A percentile compares a stretch with the other conserved stretches of the same genome.
Conservation (phyloP, 2,329 filamentous ascomycete genomes). For the Colletotrichum paranaense region DNA sequence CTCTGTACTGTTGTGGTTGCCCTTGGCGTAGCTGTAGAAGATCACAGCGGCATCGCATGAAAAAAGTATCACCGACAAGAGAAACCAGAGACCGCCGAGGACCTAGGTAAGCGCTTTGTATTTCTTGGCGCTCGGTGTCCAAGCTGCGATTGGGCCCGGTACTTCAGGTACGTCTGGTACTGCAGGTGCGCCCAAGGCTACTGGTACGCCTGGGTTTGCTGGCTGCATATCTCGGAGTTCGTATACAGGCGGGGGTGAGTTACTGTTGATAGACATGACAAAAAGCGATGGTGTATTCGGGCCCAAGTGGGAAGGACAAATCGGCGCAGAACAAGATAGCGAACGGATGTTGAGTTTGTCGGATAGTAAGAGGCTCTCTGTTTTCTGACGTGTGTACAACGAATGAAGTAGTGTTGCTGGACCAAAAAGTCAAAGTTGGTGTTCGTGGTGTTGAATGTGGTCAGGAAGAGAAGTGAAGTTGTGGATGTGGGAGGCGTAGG, state of each 20-base stretch:
- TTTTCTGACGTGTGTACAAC: neutral
- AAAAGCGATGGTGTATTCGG: neutral
- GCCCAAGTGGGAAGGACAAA: neutral
- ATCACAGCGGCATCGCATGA: neutral
- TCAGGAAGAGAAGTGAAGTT: neutral
- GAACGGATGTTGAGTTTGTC: neutral
- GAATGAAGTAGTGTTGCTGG: neutral
- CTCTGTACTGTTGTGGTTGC: neutral
- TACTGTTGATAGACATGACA: neutral
- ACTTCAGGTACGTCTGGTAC: neutral
- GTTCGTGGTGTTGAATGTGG: neutral
- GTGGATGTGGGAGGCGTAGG: neutral
- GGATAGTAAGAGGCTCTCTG: neutral
- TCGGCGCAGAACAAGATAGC: neutral
- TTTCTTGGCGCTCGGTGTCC: neutral
- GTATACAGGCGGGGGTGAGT: neutral
- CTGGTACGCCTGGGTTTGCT: neutral
- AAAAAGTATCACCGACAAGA: no score
- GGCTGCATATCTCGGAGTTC: neutral
- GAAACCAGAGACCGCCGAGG: no score
- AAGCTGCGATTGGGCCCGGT: neutral
- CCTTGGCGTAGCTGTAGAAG: neutral
- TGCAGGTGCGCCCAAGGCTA: neutral
- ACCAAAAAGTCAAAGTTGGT: neutral
- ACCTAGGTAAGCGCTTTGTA: neutral